These are phyloP conservation scores for Talaromyces trachyspermus DNA, from an alignment of 495 filamentous ascomycete species.

Conservation along the genomic window DNA sequence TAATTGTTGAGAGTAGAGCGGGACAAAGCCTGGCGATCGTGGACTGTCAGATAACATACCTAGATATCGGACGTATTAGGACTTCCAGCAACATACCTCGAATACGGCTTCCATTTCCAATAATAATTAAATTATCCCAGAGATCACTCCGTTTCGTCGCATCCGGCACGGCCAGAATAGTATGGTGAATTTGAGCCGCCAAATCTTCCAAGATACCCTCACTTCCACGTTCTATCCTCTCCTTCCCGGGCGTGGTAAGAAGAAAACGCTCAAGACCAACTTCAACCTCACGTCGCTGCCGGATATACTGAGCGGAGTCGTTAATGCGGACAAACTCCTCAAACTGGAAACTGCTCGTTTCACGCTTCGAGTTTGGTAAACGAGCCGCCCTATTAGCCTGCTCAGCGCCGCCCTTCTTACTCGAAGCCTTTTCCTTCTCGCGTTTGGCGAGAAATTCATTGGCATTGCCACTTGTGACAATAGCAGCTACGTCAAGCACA, in stretches of 20 bases:
- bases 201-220: conserved; percentile 69
- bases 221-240: conserved; percentile 31
- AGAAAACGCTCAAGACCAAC: conserved; percentile 84
- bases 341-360: conserved; percentile 70
- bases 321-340: conserved; percentile 65
- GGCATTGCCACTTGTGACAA: conserved; percentile 86
- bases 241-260: conserved; percentile 46
- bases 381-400: conserved; percentile 46
- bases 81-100: conserved; percentile 47
- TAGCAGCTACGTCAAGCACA: conserved; percentile 86
- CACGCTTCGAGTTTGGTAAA: conserved; percentile 75
- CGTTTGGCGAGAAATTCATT: conserved; percentile 84
- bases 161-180: conserved; percentile 71
- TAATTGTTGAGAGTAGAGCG: conserved; percentile 71
- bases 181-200: conserved; percentile 72
- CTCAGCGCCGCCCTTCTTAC: conserved; percentile 51
- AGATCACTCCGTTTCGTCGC: conserved; percentile 71
- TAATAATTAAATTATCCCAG: conserved; percentile 84
- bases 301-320: conserved; percentile 27
- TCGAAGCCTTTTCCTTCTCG: conserved; percentile 76
- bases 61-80: too few species aligned
- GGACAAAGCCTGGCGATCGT: conserved; percentile 78
- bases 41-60: too few species aligned
- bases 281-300: conserved; percentile 62
- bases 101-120: conserved; percentile 80